Percentiles rank a stretch among this genome's conserved stretches.
Evolutionary conservation across 2,329 filamentous ascomycete species (phyloP).

Genomic region (Diaporthe citriasiana): DNA sequence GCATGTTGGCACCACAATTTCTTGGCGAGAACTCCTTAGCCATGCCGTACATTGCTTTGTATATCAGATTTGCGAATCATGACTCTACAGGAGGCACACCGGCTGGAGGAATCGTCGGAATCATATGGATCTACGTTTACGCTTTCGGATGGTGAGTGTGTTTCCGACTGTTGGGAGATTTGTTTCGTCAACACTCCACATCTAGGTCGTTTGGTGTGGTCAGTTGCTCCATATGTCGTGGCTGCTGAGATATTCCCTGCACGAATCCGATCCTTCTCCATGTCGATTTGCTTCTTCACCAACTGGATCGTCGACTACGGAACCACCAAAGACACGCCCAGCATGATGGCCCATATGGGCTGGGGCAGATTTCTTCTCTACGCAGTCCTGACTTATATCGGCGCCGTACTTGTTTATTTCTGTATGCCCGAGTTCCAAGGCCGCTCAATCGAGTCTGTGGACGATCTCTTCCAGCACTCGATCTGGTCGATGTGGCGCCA

Average conservation of each 20-base stretch:
- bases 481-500: slow-evolving; percentile 58
- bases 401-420: slow-evolving; percentile 55
- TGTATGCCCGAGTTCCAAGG: slow-evolving; percentile 66
- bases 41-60: slow-evolving; percentile 50
- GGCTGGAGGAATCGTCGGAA: slow-evolving; percentile 57
- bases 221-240: slow-evolving; percentile 48
- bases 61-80: slow-evolving; percentile 53
- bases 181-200: slow-evolving; percentile 35
- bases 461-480: slow-evolving; percentile 58
- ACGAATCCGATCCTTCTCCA: slow-evolving; percentile 50
- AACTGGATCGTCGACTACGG: slow-evolving; percentile 54
- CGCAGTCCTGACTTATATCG: slow-evolving; percentile 53
- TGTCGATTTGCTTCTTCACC: slow-evolving; percentile 49
- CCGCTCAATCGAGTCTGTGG: slow-evolving; percentile 63
- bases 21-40: slow-evolving; percentile 56
- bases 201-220: slow-evolving; percentile 46
- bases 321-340: slow-evolving; percentile 51
- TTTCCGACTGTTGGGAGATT: accelerated
- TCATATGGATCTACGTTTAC: slow-evolving; percentile 53
- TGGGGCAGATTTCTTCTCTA: slow-evolving; percentile 55
- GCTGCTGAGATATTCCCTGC: slow-evolving; percentile 53
- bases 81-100: slow-evolving; percentile 51
- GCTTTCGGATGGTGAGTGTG: slow-evolving; percentile 46
- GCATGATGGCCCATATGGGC: slow-evolving; percentile 54
- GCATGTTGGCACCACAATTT: slow-evolving; percentile 57